Base-by-base conservation (phyloP, 2,329 filamentous ascomycete species). In the Elsinoe arachidis region DNA sequence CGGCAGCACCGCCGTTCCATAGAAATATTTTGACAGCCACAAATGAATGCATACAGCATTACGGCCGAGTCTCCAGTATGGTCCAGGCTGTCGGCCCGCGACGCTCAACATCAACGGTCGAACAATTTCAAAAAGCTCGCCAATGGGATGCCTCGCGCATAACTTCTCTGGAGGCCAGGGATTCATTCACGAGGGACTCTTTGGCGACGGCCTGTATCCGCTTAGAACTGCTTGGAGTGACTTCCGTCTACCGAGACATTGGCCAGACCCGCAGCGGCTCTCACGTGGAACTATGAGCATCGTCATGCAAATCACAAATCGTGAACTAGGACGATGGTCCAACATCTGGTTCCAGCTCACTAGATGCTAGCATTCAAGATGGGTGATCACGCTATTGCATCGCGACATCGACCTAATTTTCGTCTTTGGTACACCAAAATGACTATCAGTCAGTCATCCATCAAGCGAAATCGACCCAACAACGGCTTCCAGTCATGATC, bases 201-300 rank as follows among this genome's bases (percentile, higher is more conserved):
- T 11, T 7, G 15, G 17, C 41, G 41, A 46, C 19, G 41, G 41
- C 10, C 7, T 11, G 12, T 26, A 26, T 26, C 26, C 41, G 19
- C 19, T 23, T 46, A 12, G 41, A 46, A 11, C 21, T 26, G 21
- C 41, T 23, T 10, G 41, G 4, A 46, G 14, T 30, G 41, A 23
- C 41, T 30, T n/a, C 49, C 34, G 34, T 37, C 49, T 53, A 53
- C 49, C 49, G 49, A 53, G 49, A 53, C 49, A 37, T 35, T n/a
- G 34, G 33, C 49, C 17, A 53, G 49, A 53, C 34, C 26, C 41
- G 17, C 41, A 14, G 19, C 41, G 41, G 41, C 41, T 21, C 41
- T 19, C 14, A 41, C 38, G 17, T 41, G 38, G 17, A 41, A 30
- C 26, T 30, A 7, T 30, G 26, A 30, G 9, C 9, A 4, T 30